Percentiles rank a stretch among this genome's conserved stretches.
These are phyloP conservation scores for Sugiyamaella neomexicana DNA, from an alignment of 1,139 yeast species.

Conservation along the genomic window DNA sequence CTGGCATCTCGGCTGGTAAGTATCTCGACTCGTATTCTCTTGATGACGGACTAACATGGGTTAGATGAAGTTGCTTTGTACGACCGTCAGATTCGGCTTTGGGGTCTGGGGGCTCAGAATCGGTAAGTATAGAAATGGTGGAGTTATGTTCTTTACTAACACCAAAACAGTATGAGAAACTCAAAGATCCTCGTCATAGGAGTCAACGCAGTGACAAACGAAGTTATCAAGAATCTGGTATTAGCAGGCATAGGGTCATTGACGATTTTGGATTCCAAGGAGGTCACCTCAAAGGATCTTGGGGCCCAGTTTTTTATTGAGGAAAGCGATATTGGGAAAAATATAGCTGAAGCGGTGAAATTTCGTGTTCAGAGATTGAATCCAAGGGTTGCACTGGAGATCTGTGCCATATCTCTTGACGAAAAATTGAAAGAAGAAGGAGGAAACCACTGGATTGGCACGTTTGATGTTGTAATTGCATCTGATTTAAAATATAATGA, in stretches of 20 bases:
- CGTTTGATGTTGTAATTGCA: constrained; percentile 72
- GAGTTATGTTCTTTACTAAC: neutral
- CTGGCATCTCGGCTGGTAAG: constrained; percentile 12
- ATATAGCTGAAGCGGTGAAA: constrained; percentile 52
- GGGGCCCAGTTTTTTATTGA: constrained; percentile 77
- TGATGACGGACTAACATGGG: too few relatives aligned
- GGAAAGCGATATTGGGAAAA: constrained; percentile 41
- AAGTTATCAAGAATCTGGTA: constrained; percentile 78
- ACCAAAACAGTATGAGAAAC: constrained; percentile 56
- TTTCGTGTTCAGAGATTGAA: constrained; percentile 68
- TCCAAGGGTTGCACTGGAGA: constrained; percentile 60
- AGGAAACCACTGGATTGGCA: constrained; percentile 47
- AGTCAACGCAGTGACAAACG: constrained; percentile 73
- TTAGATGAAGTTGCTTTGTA: constrained; percentile 84
- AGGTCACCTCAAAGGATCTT: constrained; percentile 61
- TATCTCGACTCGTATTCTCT: too few relatives aligned
- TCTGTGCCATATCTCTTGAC: constrained; percentile 32
- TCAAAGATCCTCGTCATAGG: constrained; percentile 70
- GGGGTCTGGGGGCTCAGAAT: constrained; percentile 95
- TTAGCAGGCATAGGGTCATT: constrained; percentile 85
- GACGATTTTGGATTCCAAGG: constrained; percentile 62
- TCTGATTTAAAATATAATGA: constrained; percentile 59
- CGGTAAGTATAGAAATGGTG: constrained; percentile 29
- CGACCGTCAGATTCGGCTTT: constrained; percentile 90
- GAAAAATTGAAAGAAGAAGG: constrained; percentile 34